These are phyloP conservation scores for Penicillium capsulatum DNA, from an alignment of 2,329 filamentous ascomycete species.

Conservation along the genomic window DNA sequence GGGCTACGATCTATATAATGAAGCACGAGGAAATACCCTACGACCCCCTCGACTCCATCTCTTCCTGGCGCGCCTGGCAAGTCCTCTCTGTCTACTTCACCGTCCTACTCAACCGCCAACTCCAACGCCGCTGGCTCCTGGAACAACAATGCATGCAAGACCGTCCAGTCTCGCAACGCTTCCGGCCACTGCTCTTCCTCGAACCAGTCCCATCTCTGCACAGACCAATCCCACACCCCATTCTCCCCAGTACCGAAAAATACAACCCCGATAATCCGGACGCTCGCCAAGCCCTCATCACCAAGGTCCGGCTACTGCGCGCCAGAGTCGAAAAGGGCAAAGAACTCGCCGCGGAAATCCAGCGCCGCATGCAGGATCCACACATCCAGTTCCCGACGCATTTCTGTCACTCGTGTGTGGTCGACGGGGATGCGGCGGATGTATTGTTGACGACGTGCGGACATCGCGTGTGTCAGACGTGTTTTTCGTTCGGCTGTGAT, in stretches of 20 bases:
- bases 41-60: slow-evolving; percentile 14
- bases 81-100: slow-evolving; percentile 18
- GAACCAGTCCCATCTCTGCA: slow-evolving; percentile 15
- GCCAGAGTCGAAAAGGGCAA: slow-evolving; percentile 25
- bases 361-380: slow-evolving; percentile 18
- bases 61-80: slow-evolving; percentile 21
- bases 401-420: slow-evolving; percentile 23
- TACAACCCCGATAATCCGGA: slow-evolving; percentile 4
- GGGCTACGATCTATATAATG: no score
- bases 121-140: slow-evolving; percentile 19
- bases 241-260: neutral
- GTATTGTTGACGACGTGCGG: slow-evolving; percentile 21
- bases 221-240: slow-evolving; percentile 5
- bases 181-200: slow-evolving; percentile 17
- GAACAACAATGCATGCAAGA: slow-evolving; percentile 19
- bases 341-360: slow-evolving; percentile 21
- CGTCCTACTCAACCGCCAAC: slow-evolving; percentile 19
- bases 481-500: slow-evolving; percentile 15
- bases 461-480: slow-evolving; percentile 21
- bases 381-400: slow-evolving; percentile 16
- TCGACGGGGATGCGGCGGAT: slow-evolving; percentile 12
- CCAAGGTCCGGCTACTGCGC: slow-evolving; percentile 13
- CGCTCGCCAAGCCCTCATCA: slow-evolving; percentile 4
- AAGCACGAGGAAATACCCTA: no score
- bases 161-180: slow-evolving; percentile 9